Conservation (phyloP, 495 filamentous ascomycete species). For the Lasiosphaeria hispida region DNA sequence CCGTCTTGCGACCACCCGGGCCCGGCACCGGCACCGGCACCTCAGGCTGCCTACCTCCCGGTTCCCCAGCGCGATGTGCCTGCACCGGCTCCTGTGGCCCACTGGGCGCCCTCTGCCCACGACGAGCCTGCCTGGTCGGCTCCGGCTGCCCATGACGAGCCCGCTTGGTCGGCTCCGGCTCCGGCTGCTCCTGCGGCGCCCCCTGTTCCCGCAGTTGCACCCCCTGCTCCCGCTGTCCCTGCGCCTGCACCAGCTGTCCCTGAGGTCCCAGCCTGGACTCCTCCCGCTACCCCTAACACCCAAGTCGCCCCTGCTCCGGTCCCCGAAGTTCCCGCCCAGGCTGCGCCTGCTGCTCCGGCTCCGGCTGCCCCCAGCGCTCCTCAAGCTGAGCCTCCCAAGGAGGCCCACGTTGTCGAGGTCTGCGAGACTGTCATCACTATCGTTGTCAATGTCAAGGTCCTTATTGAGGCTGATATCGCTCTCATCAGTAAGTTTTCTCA, state of each 20-base stretch:
- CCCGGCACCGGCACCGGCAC: background rate
- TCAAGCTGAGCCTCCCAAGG: too few relatives aligned
- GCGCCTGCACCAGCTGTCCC: background rate
- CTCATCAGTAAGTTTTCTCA: constrained; percentile 7
- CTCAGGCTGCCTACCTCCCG: too few relatives aligned
- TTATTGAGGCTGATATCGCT: constrained; percentile 7
- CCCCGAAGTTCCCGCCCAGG: too few relatives aligned
- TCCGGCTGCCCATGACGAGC: too few relatives aligned
- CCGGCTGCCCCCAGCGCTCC: too few relatives aligned
- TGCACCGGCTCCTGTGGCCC: background rate
- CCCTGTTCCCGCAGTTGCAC: background rate
- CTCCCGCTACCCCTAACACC: too few relatives aligned
- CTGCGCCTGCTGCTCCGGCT: too few relatives aligned
- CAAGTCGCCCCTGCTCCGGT: too few relatives aligned
- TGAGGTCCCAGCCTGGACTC: background rate
- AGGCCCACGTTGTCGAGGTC: background rate
- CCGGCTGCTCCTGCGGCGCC: background rate
- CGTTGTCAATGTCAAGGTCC: constrained; percentile 7
- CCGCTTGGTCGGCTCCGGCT: too few relatives aligned
- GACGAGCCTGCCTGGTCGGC: background rate
- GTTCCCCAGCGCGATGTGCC: too few relatives aligned
- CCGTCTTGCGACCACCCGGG: background rate
- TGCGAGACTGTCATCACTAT: constrained; percentile 1
- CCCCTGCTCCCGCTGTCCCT: background rate
- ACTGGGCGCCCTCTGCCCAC: background rate